Percentiles rank a stretch among this genome's conserved stretches.
Conservation (phyloP, 495 filamentous ascomycete species). For the Schizothecium vesticola region DNA sequence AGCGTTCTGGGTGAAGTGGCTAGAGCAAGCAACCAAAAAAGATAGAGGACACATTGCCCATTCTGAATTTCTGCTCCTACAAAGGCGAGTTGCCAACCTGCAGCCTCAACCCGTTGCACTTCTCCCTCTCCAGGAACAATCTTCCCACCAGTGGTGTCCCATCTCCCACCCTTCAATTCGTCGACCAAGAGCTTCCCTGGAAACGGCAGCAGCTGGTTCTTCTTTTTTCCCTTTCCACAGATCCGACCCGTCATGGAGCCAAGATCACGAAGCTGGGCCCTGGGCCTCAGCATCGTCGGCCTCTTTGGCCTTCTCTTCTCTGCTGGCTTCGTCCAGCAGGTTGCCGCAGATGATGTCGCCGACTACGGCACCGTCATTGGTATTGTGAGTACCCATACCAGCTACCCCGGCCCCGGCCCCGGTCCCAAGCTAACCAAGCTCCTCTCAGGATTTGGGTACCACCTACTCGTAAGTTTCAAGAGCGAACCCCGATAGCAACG, state of each 20-base stretch:
- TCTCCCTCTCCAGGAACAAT: conserved; percentile 11
- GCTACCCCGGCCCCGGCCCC: neutral
- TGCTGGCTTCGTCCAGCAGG: conserved; percentile 66
- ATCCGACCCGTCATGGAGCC: conserved; percentile 43
- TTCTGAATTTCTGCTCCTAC: conserved; percentile 15
- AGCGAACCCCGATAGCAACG: neutral
- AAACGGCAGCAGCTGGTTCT: conserved; percentile 11
- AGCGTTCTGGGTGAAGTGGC: conserved; percentile 20
- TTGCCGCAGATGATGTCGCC: conserved; percentile 67
- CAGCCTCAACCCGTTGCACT: conserved; percentile 5
- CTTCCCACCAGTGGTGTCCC: conserved; percentile 1
- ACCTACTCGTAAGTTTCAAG: conserved; percentile 72
- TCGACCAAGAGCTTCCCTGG: conserved; percentile 11
- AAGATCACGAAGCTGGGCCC: conserved; percentile 47
- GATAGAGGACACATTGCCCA: conserved; percentile 33
- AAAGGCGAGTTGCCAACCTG: conserved; percentile 11
- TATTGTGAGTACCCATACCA: conserved; percentile 53
- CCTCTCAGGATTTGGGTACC: conserved; percentile 75
- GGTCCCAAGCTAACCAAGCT: conserved; percentile 14
- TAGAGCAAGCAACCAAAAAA: conserved; percentile 17
- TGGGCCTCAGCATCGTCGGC: conserved; percentile 42
- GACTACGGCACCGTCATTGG: conserved; percentile 90
- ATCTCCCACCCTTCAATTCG: conserved; percentile 18
- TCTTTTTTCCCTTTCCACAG: conserved; percentile 10
- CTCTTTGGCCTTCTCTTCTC: conserved; percentile 73